These are phyloP conservation scores for Helianthus tuberosus DNA, from an alignment of 129 eudicot genomes.

Conservation along the genomic window DNA sequence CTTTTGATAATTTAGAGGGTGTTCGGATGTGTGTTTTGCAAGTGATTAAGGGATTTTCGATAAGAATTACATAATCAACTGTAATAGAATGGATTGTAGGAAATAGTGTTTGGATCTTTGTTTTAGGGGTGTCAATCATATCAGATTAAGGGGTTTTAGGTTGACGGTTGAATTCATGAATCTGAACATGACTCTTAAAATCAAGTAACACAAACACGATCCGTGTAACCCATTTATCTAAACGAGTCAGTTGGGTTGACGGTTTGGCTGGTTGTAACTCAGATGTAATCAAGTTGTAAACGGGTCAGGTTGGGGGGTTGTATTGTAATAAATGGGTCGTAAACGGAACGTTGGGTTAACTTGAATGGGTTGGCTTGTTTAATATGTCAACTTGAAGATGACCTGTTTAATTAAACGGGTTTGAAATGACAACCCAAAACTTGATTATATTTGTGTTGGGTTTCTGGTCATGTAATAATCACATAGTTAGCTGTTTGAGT, in stretches of 20 bases:
- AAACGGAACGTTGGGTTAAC: neutral
- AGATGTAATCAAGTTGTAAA: neutral
- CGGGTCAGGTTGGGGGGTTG: neutral
- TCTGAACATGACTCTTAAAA: neutral
- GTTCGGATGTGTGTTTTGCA: constrained; percentile 2
- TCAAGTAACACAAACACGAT: neutral
- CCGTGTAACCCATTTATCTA: neutral
- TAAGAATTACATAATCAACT: neutral
- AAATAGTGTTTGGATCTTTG: neutral
- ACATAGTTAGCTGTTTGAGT: neutral
- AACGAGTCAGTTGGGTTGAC: neutral
- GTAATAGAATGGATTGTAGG: neutral
- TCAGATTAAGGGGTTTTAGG: neutral
- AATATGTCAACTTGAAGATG: neutral
- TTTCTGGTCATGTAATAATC: neutral
- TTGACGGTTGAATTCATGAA: no score
- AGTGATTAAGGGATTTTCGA: neutral
- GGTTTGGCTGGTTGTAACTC: neutral
- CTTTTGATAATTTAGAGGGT: constrained; percentile 10
- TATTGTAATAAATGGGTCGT: no score
- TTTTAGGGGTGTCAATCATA: neutral
- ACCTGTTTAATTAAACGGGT: neutral
- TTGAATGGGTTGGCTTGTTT: neutral
- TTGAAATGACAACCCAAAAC: neutral
- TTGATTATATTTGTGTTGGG: neutral